Percentiles rank a stretch among this genome's conserved stretches.
These are phyloP conservation scores for Vanilla planifolia DNA, from an alignment of 106 monocot genomes.

Conservation along the genomic window DNA sequence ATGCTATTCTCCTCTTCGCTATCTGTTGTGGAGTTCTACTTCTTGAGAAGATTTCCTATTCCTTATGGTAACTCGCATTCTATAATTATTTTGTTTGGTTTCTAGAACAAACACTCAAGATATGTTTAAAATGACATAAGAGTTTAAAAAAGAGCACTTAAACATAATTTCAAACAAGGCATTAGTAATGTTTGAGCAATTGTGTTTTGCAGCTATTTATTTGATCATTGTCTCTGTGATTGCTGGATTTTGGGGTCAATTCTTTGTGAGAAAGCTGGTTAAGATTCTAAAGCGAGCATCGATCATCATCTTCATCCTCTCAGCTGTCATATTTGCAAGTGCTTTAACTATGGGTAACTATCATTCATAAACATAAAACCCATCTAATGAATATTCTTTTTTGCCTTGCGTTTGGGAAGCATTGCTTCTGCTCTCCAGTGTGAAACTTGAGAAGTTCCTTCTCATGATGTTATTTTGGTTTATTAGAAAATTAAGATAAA, in stretches of 20 bases:
- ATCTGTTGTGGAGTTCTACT: conserved; percentile 95
- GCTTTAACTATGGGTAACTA: conserved; percentile 90
- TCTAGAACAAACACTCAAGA: neutral
- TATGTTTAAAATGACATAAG: neutral
- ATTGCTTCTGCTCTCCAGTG: too few relatives aligned
- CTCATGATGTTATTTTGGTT: too few relatives aligned
- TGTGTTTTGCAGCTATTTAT: conserved; percentile 54
- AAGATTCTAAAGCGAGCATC: conserved; percentile 66
- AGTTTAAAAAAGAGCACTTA: too few relatives aligned
- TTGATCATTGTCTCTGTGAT: conserved; percentile 62
- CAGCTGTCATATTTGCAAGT: conserved; percentile 87
- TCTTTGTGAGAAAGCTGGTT: conserved; percentile 74
- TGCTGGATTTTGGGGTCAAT: conserved; percentile 97
- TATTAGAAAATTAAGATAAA: too few relatives aligned
- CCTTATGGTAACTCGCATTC: conserved; percentile 51
- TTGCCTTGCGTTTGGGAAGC: too few relatives aligned
- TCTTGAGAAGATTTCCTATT: conserved; percentile 86
- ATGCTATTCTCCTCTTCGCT: conserved; percentile 99
- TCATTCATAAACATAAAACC: neutral
- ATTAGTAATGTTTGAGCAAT: too few relatives aligned
- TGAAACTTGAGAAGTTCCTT: too few relatives aligned
- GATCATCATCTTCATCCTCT: conserved; percentile 88
- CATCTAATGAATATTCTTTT: neutral
- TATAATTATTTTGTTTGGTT: neutral
- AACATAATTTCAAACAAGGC: too few relatives aligned